Evolutionary conservation across 768 basidiomycete genomes (phyloP), one percentile per base, ranked within the genome.

Genomic region (Cubamyces sp.): DNA sequence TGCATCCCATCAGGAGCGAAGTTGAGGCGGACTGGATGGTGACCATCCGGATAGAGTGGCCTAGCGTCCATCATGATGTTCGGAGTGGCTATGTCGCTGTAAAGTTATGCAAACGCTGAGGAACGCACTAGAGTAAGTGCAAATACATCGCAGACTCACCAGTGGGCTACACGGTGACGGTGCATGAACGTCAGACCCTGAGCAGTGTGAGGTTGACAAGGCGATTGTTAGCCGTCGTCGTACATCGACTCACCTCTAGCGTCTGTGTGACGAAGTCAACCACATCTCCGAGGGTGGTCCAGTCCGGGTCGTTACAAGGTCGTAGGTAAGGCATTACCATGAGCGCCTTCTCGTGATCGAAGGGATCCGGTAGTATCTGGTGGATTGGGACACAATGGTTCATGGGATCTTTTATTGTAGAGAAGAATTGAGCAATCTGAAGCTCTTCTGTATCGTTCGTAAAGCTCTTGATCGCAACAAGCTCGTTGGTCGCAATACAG

Each of bases 1-100:
- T 71, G 70, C 37, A 75, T 63, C 5, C 73, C 77, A 58, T 78
- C 76, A 0, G 73, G 72, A 23, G 77, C 67, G 39, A 61, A 72
- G 42, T 73, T 66, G 0, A 69, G 65, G 11, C 70, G 66, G 14
- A 76, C 47, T 3, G 66, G 66, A 47, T 67, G 66, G 39, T 67
- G 60, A 25, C 60, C 66, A 5, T 64, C 7, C 1, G 66, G 66
- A 30, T 54, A 67, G 16, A 67, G 34, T 1, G 63, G 52, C 11
- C 41, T 28, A 3, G 64, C 66, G 39, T 67, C 66, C 64, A 67
- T 67, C 66, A 67, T 64, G 54, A 67, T 65, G 50, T 67, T 67
- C 1, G 59, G 34, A 9, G 11, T 34, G 34, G 34, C 23, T 28
- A 15, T 11, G 34, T 4, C 18, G 3, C 34, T 34, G 34, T 11